Evolutionary conservation across 2,329 filamentous ascomycete genomes (phyloP).

Genomic region (Pseudocercospora crystallina): DNA sequence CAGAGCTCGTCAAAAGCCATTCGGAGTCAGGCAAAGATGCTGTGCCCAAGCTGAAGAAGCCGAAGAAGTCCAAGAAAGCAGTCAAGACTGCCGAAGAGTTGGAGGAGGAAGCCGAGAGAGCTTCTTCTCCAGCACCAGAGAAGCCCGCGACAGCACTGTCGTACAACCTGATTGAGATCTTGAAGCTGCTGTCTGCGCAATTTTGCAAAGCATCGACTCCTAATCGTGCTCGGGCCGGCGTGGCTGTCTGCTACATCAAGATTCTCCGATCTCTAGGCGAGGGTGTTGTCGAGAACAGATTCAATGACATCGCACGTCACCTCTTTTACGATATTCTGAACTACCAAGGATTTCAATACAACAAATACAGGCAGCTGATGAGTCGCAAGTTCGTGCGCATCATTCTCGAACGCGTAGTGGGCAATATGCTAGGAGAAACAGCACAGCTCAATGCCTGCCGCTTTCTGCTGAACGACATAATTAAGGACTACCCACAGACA

Average conservation of each 20-base stretch:
- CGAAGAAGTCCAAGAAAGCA: constrained; percentile 72
- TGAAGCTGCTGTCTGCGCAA: constrained; percentile 75
- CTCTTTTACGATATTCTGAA: constrained; percentile 78
- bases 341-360: constrained; percentile 71
- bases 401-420: constrained; percentile 80
- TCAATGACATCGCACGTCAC: constrained; percentile 76
- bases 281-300: constrained; percentile 78
- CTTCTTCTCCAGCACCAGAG: constrained; percentile 73
- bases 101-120: constrained; percentile 68
- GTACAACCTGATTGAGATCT: constrained; percentile 73
- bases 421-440: constrained; percentile 80
- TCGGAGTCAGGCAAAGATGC: constrained; percentile 57
- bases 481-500: constrained; percentile 92
- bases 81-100: constrained; percentile 55
- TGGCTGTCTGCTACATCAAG: constrained; percentile 84
- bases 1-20: constrained; percentile 79
- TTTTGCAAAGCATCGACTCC: constrained; percentile 77
- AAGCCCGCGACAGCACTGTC: constrained; percentile 69
- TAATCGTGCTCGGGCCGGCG: constrained; percentile 76
- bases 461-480: constrained; percentile 77
- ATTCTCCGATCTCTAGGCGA: constrained; percentile 77
- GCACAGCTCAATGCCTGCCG: constrained; percentile 82
- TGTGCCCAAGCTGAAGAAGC: constrained; percentile 63
- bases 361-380: constrained; percentile 82
- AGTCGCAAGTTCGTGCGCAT: constrained; percentile 81